These are phyloP conservation scores for Golubevia pallescens DNA, from an alignment of 1,284 basidiomycete genomes.

Conservation along the genomic window DNA sequence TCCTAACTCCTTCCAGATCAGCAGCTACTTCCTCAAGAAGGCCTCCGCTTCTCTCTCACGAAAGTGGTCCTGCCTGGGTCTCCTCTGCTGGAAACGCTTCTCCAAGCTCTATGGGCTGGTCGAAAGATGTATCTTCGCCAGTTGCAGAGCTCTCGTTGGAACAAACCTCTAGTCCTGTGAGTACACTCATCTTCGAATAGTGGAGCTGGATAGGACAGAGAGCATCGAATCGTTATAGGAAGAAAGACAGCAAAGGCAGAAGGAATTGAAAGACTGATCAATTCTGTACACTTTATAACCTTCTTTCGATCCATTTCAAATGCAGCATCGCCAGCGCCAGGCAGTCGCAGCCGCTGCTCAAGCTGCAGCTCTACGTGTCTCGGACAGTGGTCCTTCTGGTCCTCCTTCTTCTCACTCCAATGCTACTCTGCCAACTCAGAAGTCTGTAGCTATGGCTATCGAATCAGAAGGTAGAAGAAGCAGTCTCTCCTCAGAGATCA, in stretches of 20 bases:
- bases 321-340: background rate
- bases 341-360: slow-evolving; percentile 1
- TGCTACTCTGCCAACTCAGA: too few relatives aligned
- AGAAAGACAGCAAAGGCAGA: background rate
- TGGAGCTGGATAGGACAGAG: too few relatives aligned
- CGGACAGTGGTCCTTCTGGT: too few relatives aligned
- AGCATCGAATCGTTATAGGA: background rate
- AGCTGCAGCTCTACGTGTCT: background rate
- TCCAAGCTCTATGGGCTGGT: background rate
- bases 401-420: too few relatives aligned
- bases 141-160: too few relatives aligned
- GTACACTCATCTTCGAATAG: too few relatives aligned
- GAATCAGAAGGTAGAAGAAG: too few relatives aligned
- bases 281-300: too few relatives aligned
- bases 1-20: background rate
- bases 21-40: background rate
- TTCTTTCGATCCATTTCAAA: background rate
- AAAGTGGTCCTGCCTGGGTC: slow-evolving; percentile 1
- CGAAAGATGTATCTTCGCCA: background rate
- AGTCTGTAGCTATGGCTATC: too few relatives aligned
- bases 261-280: background rate
- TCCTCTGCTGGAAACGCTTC: background rate
- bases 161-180: too few relatives aligned
- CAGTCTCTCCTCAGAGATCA: too few relatives aligned
- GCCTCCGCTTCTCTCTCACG: background rate